phyloP scores from a whole-genome alignment of 129 eudicot genomes.

The Flaveria ramosissima region DNA sequence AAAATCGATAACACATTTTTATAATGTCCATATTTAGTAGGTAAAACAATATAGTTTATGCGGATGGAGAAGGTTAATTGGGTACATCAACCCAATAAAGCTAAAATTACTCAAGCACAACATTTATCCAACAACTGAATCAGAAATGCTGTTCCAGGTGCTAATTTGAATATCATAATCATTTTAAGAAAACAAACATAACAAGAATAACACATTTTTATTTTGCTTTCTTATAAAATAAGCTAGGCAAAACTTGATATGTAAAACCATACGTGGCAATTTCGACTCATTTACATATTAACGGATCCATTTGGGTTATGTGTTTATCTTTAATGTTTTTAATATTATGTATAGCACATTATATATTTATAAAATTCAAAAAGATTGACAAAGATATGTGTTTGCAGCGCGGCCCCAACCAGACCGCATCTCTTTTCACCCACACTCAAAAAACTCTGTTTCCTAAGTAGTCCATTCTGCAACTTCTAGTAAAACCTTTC shows the following conservation, averaged over 20 bases:
- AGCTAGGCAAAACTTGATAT: background rate
- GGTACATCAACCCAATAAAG: conserved; percentile 1
- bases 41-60: background rate
- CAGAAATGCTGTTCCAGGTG: background rate
- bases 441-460: background rate
- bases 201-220: background rate
- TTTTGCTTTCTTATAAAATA: background rate
- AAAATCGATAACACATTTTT: background rate
- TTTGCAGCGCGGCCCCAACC: background rate
- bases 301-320: background rate
- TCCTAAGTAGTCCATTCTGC: background rate
- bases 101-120: background rate
- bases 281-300: background rate
- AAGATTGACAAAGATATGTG: background rate
- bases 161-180: conserved; percentile 3
- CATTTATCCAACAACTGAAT: background rate
- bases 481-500: background rate
- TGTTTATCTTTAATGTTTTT: background rate
- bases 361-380: background rate
- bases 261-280: background rate
- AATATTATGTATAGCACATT: background rate
- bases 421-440: background rate
- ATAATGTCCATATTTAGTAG: conserved; percentile 13
- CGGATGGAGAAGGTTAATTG: background rate
- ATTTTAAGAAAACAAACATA: background rate